Conservation (phyloP, 495 filamentous ascomycete genomes). For the Podospora appendiculata region DNA sequence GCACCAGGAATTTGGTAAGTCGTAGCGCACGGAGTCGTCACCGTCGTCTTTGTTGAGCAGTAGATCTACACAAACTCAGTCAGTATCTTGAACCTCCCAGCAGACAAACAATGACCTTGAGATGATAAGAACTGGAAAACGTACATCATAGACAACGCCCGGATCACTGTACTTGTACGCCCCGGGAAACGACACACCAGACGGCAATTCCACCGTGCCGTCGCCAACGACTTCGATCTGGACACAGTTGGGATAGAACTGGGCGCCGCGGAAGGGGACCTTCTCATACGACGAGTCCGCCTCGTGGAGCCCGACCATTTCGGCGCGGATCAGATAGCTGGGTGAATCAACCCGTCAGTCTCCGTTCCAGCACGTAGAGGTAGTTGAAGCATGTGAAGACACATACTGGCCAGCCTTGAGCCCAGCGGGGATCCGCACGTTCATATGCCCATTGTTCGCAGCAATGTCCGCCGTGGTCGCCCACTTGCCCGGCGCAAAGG, state of each 20-base stretch:
- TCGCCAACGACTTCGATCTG: slow-evolving; percentile 34
- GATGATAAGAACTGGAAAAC: not conserved
- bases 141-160: slow-evolving; percentile 24
- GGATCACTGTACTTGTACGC: slow-evolving; percentile 27
- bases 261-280: slow-evolving; percentile 29
- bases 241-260: slow-evolving; percentile 40
- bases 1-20: slow-evolving; percentile 18
- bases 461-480: slow-evolving; percentile 34
- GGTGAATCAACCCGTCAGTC: not conserved
- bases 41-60: slow-evolving; percentile 20
- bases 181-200: slow-evolving; percentile 23
- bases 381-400: not conserved
- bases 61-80: slow-evolving; percentile 12
- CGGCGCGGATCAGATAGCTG: slow-evolving; percentile 36
- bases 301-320: slow-evolving; percentile 42
- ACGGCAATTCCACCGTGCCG: slow-evolving; percentile 24
- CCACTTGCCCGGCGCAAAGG: slow-evolving; percentile 22
- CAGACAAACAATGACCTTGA: not conserved
- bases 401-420: slow-evolving; percentile 35
- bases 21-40: slow-evolving; percentile 19
- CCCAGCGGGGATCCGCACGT: slow-evolving; percentile 31
- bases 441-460: slow-evolving; percentile 33
- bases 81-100: not conserved
- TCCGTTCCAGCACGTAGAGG: not conserved
- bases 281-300: slow-evolving; percentile 23